Evolutionary conservation across 371 early-diverging fungal species (phyloP).

Genomic region (Syncephalis fuscata): DNA sequence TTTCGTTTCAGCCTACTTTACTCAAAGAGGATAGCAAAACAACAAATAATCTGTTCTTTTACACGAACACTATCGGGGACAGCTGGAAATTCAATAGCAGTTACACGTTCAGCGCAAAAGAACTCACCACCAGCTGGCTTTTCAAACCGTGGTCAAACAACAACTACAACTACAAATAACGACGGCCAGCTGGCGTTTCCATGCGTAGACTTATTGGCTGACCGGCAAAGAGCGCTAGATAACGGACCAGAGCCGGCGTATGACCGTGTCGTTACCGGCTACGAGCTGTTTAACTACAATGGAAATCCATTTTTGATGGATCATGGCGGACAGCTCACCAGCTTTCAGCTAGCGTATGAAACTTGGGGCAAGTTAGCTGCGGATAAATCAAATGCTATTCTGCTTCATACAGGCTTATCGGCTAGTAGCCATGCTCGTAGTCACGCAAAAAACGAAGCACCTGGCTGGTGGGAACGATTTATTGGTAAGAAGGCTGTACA

Average conservation of each 20-base stretch:
- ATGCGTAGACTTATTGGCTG: conserved; percentile 51
- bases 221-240: conserved; percentile 46
- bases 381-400: conserved; percentile 50
- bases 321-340: conserved; percentile 69
- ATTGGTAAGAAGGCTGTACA: conserved; percentile 32
- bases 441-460: conserved; percentile 47
- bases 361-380: conserved; percentile 68
- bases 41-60: no score
- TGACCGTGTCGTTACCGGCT: conserved; percentile 70
- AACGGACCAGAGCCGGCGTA: conserved; percentile 79
- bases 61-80: no score
- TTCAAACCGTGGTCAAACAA: no score
- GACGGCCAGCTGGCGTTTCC: conserved; percentile 35
- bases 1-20: no score
- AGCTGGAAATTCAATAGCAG: no score
- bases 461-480: conserved; percentile 97
- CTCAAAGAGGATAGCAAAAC: no score
- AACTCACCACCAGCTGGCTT: no score
- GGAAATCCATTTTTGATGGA: conserved; percentile 50
- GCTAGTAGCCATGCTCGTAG: conserved; percentile 72
- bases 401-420: conserved; percentile 76
- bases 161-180: no score
- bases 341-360: conserved; percentile 65
- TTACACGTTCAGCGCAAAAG: no score
- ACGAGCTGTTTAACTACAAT: conserved; percentile 39